Percentiles rank a stretch among this genome's conserved stretches.
Conservation (phyloP, 2,329 filamentous ascomycete genomes). For the Raffaelea ambrosiae region DNA sequence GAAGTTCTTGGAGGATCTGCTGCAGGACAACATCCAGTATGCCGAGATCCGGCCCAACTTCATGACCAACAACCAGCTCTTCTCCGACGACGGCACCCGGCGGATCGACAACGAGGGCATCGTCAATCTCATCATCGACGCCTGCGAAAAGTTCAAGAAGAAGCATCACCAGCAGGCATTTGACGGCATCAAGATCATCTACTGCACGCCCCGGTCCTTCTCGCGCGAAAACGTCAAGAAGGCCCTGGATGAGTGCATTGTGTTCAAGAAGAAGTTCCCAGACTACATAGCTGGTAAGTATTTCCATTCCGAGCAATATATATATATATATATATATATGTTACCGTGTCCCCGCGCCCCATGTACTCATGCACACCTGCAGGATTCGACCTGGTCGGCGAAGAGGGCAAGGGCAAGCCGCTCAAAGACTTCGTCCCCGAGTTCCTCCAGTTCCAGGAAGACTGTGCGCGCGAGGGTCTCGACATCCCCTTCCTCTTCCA, state of each 20-base stretch:
- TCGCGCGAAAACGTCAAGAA: conserved; percentile 32
- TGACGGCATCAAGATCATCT: conserved; percentile 61
- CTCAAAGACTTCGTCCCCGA: conserved; percentile 46
- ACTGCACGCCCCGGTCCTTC: conserved; percentile 60
- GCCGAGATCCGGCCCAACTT: conserved; percentile 65
- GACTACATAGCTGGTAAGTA: too few relatives aligned
- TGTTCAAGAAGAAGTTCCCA: conserved; percentile 47
- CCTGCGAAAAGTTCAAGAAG: conserved; percentile 38
- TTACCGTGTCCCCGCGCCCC: too few relatives aligned
- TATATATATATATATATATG: too few relatives aligned
- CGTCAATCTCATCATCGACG: conserved; percentile 50
- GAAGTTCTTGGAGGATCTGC: conserved; percentile 51
- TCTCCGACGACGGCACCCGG: conserved; percentile 43
- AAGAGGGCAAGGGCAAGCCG: conserved; percentile 54
- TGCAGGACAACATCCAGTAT: conserved; percentile 59
- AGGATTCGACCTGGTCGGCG: conserved; percentile 64
- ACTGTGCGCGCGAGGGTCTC: conserved; percentile 37
- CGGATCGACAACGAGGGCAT: conserved; percentile 49
- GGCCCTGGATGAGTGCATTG: conserved; percentile 53
- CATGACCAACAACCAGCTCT: conserved; percentile 54
- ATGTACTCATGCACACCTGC: too few relatives aligned
- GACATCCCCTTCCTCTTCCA: conserved; percentile 68
- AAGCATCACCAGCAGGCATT: conserved; percentile 31
- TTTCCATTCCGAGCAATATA: too few relatives aligned
- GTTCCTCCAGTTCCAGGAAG: conserved; percentile 46